Percentiles rank a stretch among this genome's conserved stretches.
Conservation (phyloP, 2,329 filamentous ascomycete genomes). For the Aspergillus quadrilineatus region DNA sequence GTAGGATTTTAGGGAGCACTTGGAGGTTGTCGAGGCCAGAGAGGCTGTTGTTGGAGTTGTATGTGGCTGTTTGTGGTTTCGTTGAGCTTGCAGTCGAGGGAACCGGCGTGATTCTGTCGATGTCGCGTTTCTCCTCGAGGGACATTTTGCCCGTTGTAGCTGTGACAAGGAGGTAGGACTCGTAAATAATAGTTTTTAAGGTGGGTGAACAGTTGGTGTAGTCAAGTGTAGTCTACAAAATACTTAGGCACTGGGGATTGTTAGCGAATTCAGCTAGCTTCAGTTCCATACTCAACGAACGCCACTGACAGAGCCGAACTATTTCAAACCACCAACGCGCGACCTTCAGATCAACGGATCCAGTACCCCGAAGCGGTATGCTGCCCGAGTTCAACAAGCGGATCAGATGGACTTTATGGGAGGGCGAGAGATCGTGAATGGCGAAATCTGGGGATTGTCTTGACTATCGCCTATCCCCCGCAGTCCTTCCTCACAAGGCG, state of each 20-base stretch:
- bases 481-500: not conserved
- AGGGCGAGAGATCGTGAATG: not conserved
- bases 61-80: not conserved
- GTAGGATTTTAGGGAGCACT: constrained; percentile 36
- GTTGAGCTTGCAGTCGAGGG: constrained; percentile 8
- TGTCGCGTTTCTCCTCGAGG: constrained; percentile 13
- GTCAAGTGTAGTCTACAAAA: not conserved
- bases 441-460: not conserved
- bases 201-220: not conserved
- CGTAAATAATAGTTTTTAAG: not conserved
- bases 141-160: constrained; percentile 1
- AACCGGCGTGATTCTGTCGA: constrained; percentile 16
- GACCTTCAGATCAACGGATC: not conserved
- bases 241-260: not conserved
- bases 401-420: not conserved
- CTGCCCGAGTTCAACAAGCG: constrained; percentile 1
- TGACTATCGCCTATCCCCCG: not conserved
- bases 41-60: constrained; percentile 15
- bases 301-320: not conserved
- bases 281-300: not conserved
- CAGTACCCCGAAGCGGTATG: not conserved
- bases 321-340: not conserved
- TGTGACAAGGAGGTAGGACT: not conserved
- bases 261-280: not conserved
- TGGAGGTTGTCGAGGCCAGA: constrained; percentile 34